Conservation (phyloP, 345 rosid species). For the Kandelia obovata region DNA sequence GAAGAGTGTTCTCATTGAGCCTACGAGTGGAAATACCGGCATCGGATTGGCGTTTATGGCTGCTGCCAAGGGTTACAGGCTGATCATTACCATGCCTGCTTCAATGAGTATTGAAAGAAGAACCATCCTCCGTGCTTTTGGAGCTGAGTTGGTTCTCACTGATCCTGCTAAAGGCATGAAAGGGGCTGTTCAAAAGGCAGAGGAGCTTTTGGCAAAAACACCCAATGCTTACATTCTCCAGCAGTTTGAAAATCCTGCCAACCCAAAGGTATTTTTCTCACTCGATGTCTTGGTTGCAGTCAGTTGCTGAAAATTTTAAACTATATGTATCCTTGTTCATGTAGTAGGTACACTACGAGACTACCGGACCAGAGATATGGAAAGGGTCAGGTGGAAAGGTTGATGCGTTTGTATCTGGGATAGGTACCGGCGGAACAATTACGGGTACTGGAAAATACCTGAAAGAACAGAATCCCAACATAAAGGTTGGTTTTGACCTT, state of each 20-base stretch:
- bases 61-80: constrained; percentile 79
- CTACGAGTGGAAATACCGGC: constrained; percentile 97
- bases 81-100: constrained; percentile 89
- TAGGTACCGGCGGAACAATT: constrained; percentile 93
- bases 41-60: constrained; percentile 90
- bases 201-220: constrained; percentile 71
- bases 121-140: constrained; percentile 88
- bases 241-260: constrained; percentile 88
- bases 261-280: constrained; percentile 64
- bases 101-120: constrained; percentile 92
- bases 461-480: constrained; percentile 66
- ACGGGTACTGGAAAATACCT: constrained; percentile 86
- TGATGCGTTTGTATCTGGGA: constrained; percentile 85
- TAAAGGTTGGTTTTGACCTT: constrained; percentile 45
- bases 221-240: constrained; percentile 84
- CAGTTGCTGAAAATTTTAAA: neutral
- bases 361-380: constrained; percentile 97
- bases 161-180: constrained; percentile 91
- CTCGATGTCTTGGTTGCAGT: neutral
- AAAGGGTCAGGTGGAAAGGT: constrained; percentile 73
- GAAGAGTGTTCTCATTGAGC: constrained; percentile 79
- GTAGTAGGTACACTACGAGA: constrained; percentile 78
- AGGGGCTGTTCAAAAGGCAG: constrained; percentile 91
- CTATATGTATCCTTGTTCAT: constrained; percentile 2
- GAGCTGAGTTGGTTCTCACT: constrained; percentile 79